Percentiles rank a stretch among this genome's conserved stretches.
Conservation (phyloP, 495 filamentous ascomycete genomes). For the Penicillium simplicissimum region DNA sequence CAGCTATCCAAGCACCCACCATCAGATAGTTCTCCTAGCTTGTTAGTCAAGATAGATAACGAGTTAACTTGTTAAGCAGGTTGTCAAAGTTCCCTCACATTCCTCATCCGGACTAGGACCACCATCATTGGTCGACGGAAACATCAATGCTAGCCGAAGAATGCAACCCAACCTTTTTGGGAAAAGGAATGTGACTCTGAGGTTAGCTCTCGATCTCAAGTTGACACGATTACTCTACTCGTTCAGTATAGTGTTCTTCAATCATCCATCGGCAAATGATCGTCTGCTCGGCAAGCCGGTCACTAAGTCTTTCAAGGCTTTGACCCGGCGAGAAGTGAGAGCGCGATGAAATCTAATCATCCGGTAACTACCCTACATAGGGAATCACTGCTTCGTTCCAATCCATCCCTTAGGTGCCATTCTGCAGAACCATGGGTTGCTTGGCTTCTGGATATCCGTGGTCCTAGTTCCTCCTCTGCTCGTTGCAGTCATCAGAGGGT, state of each 20-base stretch:
- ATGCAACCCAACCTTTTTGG: conserved; percentile 17
- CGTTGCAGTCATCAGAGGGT: neutral
- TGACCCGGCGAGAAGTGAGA: neutral
- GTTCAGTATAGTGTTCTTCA: neutral
- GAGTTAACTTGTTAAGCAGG: neutral
- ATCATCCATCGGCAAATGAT: neutral
- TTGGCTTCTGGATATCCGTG: neutral
- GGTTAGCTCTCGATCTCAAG: conserved; percentile 3
- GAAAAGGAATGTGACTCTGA: conserved; percentile 18
- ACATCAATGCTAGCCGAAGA: conserved; percentile 10
- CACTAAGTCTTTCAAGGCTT: neutral
- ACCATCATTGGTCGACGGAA: conserved; percentile 14
- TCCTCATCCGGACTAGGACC: neutral
- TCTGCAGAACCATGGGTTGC: neutral
- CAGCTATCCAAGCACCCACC: neutral
- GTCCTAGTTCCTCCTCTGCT: neutral
- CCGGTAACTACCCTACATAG: neutral
- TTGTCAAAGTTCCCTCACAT: neutral
- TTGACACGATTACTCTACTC: neutral
- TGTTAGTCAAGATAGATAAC: neutral
- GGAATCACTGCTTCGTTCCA: neutral
- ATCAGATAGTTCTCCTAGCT: neutral
- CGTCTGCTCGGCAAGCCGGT: neutral
- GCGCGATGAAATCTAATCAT: neutral
- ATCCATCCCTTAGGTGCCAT: neutral